Evolutionary conservation across 352 stramenopile species (phyloP).

Genomic region (Phytophthora brassicae): DNA sequence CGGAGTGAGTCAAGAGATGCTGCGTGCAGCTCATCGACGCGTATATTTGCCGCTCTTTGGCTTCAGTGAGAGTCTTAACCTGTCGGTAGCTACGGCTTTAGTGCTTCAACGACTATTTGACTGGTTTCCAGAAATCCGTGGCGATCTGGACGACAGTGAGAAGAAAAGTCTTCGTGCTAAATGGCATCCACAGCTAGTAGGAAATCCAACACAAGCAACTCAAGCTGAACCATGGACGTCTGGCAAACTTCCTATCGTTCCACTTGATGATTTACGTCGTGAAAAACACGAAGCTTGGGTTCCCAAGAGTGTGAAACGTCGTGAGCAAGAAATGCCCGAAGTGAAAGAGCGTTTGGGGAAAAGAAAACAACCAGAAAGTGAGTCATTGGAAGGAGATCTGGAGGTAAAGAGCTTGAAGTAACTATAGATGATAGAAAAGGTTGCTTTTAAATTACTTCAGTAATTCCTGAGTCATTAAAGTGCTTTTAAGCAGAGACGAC

Average conservation of each 20-base stretch:
- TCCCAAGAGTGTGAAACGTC: constrained; percentile 61
- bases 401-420: too few relatives aligned
- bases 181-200: constrained; percentile 67
- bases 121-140: constrained; percentile 69
- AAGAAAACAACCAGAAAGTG: constrained; percentile 24
- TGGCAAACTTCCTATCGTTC: constrained; percentile 36
- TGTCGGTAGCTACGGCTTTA: constrained; percentile 92
- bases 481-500: constrained; percentile 85
- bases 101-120: constrained; percentile 88
- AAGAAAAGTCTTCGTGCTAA: constrained; percentile 50
- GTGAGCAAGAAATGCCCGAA: constrained; percentile 61
- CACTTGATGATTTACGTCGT: constrained; percentile 57
- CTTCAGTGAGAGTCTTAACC: constrained; percentile 94
- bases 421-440: too few relatives aligned
- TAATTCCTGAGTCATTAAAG: too few relatives aligned
- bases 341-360: constrained; percentile 58
- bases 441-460: too few relatives aligned
- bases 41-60: constrained; percentile 93
- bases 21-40: constrained; percentile 80
- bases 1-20: constrained; percentile 89
- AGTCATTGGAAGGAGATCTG: too few relatives aligned
- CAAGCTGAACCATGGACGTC: constrained; percentile 59
- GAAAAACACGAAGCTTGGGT: constrained; percentile 68
- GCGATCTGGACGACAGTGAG: constrained; percentile 50
- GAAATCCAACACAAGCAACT: constrained; percentile 62